Percentiles rank a stretch among this genome's conserved stretches.
Conservation (phyloP, 2,329 filamentous ascomycete species). For the Calonectria henricotiae region DNA sequence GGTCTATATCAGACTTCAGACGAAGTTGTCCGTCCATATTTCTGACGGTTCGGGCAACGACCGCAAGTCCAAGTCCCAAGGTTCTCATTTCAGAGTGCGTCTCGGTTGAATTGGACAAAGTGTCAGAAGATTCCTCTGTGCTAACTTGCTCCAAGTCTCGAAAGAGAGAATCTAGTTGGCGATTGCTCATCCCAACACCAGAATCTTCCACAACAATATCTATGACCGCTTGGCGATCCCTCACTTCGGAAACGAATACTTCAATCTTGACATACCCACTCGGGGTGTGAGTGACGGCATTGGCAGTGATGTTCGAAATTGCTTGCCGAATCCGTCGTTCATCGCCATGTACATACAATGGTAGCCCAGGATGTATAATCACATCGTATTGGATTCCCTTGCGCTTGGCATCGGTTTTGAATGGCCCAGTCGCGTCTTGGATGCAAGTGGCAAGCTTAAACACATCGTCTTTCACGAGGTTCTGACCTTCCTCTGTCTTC, state of each 20-base stretch:
- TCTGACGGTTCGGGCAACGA: slow-evolving; percentile 88
- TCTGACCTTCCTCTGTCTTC: slow-evolving; percentile 87
- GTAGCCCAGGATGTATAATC: slow-evolving; percentile 78
- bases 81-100: slow-evolving; percentile 62
- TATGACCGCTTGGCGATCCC: slow-evolving; percentile 73
- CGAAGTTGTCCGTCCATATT: slow-evolving; percentile 93
- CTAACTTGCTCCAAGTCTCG: slow-evolving; percentile 74
- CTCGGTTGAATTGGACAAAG: slow-evolving; percentile 48
- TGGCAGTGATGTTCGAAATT: slow-evolving; percentile 86
- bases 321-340: slow-evolving; percentile 86
- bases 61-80: slow-evolving; percentile 86
- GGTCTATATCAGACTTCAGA: slow-evolving; percentile 86
- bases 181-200: slow-evolving; percentile 80
- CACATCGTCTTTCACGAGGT: slow-evolving; percentile 84
- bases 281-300: slow-evolving; percentile 85
- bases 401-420: slow-evolving; percentile 80
- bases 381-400: slow-evolving; percentile 83
- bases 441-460: slow-evolving; percentile 83
- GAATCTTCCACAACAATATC: slow-evolving; percentile 86
- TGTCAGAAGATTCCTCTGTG: slow-evolving; percentile 60
- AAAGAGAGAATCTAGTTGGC: slow-evolving; percentile 71
- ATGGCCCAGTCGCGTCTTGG: slow-evolving; percentile 83
- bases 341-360: slow-evolving; percentile 82
- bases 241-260: slow-evolving; percentile 73
- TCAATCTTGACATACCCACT: slow-evolving; percentile 81